Conservation (phyloP, 768 basidiomycete species). For the Coprinopsis strossmayeri region DNA sequence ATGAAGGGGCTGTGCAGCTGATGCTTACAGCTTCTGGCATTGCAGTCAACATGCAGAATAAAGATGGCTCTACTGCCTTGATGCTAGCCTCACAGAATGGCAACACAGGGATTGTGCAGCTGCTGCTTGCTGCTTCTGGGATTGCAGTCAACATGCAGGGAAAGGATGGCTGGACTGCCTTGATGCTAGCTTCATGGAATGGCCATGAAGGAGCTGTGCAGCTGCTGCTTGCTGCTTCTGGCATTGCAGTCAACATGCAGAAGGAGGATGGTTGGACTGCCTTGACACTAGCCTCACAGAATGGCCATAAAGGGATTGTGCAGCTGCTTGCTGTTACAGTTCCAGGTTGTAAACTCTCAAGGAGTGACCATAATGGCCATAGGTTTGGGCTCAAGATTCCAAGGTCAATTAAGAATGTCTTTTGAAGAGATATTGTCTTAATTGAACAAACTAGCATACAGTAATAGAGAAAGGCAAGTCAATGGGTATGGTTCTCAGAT, state of each 20-base stretch:
- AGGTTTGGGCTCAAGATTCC: too few relatives aligned
- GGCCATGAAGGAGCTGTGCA: not conserved
- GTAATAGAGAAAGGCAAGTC: too few relatives aligned
- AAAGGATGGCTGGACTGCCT: not conserved
- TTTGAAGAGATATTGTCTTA: too few relatives aligned
- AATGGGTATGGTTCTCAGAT: too few relatives aligned
- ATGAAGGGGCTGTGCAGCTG: not conserved
- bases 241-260: not conserved
- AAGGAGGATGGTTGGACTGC: not conserved
- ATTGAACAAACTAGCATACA: too few relatives aligned
- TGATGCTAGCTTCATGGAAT: not conserved
- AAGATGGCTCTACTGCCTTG: not conserved
- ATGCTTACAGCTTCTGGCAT: not conserved
- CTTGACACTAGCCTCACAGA: too few relatives aligned
- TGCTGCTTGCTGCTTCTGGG: not conserved
- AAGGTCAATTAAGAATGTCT: too few relatives aligned
- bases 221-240: not conserved
- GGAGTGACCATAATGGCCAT: too few relatives aligned
- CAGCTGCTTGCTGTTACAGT: too few relatives aligned
- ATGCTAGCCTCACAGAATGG: not conserved
- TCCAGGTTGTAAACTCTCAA: too few relatives aligned
- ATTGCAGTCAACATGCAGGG: not conserved
- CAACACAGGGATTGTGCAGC: not conserved
- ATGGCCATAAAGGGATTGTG: too few relatives aligned
- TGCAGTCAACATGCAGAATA: not conserved